These are phyloP conservation scores for Ogataea chonburiensis DNA, from an alignment of 805 yeast species.

Conservation along the genomic window DNA sequence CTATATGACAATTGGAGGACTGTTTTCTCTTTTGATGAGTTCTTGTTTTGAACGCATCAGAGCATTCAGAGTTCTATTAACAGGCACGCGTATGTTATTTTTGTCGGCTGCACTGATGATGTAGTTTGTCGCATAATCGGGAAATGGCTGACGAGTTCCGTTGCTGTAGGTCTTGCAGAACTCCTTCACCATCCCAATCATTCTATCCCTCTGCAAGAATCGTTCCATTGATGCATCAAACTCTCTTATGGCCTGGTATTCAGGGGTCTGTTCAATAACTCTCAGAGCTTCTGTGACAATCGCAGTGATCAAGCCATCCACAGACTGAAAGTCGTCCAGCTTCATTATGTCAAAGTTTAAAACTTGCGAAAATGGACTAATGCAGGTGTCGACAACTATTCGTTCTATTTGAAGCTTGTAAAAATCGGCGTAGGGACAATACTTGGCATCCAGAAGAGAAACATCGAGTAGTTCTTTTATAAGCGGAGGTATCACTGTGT, in stretches of 20 bases:
- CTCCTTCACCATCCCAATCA: constrained; percentile 13
- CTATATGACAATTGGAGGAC: constrained; percentile 4
- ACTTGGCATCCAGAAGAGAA: constrained; percentile 21
- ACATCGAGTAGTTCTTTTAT: constrained; percentile 12
- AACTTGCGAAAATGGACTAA: constrained; percentile 19
- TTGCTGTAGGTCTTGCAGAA: constrained; percentile 2
- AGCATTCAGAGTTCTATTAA: background rate
- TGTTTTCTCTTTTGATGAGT: background rate
- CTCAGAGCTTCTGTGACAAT: constrained; percentile 19
- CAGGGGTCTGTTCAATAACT: constrained; percentile 10
- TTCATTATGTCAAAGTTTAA: constrained; percentile 8
- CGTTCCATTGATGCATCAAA: constrained; percentile 19
- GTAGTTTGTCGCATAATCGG: constrained; percentile 9
- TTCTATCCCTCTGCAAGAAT: constrained; percentile 18
- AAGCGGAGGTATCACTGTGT: constrained; percentile 16
- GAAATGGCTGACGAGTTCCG: background rate
- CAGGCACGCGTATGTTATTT: constrained; percentile 1
- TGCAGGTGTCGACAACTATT: constrained; percentile 24
- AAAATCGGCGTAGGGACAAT: constrained; percentile 22
- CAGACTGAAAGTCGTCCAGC: constrained; percentile 1
- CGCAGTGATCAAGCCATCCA: constrained; percentile 9
- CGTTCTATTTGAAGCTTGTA: constrained; percentile 24
- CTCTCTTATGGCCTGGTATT: constrained; percentile 7
- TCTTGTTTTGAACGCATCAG: constrained; percentile 2
- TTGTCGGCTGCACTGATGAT: constrained; percentile 9